These are phyloP conservation scores for Cladophialophora immunda DNA, from an alignment of 2,329 filamentous ascomycete species.

Conservation along the genomic window DNA sequence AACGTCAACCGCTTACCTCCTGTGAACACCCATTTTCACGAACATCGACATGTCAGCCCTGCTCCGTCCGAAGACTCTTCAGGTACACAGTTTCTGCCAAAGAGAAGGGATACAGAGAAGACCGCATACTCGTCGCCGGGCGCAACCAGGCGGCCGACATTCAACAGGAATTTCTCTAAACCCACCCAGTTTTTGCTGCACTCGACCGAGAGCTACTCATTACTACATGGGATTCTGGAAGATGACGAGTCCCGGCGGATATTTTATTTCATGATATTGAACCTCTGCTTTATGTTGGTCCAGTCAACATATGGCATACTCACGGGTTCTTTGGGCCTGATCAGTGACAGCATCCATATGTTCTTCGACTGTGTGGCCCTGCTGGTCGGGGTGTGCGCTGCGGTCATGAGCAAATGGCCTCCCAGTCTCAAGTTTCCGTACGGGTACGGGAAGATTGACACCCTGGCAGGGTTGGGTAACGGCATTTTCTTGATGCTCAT, in stretches of 20 bases:
- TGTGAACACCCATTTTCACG: constrained; percentile 30
- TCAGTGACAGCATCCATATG: constrained; percentile 99
- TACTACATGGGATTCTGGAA: constrained; percentile 83
- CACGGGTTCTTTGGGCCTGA: constrained; percentile 90
- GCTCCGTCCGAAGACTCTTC: constrained; percentile 30
- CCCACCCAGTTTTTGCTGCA: constrained; percentile 78
- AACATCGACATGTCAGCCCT: constrained; percentile 26
- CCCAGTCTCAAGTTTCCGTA: constrained; percentile 89
- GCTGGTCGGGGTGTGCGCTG: constrained; percentile 86
- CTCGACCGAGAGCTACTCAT: constrained; percentile 73
- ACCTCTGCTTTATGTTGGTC: constrained; percentile 92
- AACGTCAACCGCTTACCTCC: constrained; percentile 19
- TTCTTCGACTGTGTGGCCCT: constrained; percentile 97
- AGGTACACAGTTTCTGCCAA: constrained; percentile 25
- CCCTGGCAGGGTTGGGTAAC: constrained; percentile 93
- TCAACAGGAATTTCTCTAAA: constrained; percentile 44
- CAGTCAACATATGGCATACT: constrained; percentile 94
- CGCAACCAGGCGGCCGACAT: constrained; percentile 36
- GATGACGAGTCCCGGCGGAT: constrained; percentile 95
- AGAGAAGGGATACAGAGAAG: constrained; percentile 31
- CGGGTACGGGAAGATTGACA: constrained; percentile 90
- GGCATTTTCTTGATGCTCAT: constrained; percentile 96
- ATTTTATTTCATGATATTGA: constrained; percentile 97
- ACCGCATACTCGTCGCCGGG: constrained; percentile 29
- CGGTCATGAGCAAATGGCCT: constrained; percentile 97